Evolutionary conservation across 768 basidiomycete genomes (phyloP), one percentile per base, ranked within the genome.

Genomic region (Russula olivacea): DNA sequence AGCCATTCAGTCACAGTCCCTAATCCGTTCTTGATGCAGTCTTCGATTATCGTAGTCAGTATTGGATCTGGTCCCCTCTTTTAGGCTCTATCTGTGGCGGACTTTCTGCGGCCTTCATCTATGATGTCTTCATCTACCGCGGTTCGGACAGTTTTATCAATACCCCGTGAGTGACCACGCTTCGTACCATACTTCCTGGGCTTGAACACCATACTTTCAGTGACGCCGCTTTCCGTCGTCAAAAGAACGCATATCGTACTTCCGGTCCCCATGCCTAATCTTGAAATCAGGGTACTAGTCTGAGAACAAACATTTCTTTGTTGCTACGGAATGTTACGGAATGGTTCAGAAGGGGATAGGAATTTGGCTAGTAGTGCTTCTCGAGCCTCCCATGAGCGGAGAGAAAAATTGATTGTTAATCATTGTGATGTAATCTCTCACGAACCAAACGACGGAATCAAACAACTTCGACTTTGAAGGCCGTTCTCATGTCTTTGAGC

Each of bases 1-100:
- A 36, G 50, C 12, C 19, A 17, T 55, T n/a, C 40, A 25, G 19
- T 38, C 36, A 23, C 7, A 19, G 12, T 51, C 32, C 23, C 49
- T 40, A 19, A 54, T 10, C 7, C 15, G 14, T 12, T 28, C 30
- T 19, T 32, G 41, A 32, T n/a, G 10, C 49, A 72, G 73, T 79
- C 19, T 81, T 75, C 73, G 77, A 75, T 36, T 74, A 69, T 59
- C 69, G 72, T 66, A 81, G 77, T 68, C 86, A 89, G 61, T 89
- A 88, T 68, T 89, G 87, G 87, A 64, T 89, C 40, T 89, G 88
- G 87, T 82, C 82, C 67, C 82, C 85, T 3, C 68, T 86, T 19
- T 72, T 86, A 41, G 85, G 75, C 2, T 81, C 86, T 10, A 80
- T 88, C 69, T 65, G 81, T 38, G 87, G 88, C 30, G 85, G 78